Evolutionary conservation across 768 basidiomycete genomes (phyloP), one percentile per base, ranked within the genome.

Genomic region (Mycena leptocephala): DNA sequence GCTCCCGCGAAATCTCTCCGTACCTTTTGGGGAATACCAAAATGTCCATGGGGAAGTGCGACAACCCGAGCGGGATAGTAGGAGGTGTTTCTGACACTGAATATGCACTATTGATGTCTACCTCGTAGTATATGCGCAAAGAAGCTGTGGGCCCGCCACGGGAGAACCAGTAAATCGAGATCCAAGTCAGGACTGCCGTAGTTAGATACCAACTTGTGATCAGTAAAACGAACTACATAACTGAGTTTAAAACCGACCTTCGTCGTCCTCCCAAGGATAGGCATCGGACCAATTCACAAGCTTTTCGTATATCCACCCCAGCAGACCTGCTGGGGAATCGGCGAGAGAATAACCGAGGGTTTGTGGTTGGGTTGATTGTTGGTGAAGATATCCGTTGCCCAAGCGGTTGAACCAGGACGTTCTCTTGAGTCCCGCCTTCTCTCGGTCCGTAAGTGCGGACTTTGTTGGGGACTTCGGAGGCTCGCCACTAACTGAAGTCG

Each of bases 101-200:
- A 58, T 65, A 72, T 58, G 20, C 51, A 7, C 28, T 51, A 4
- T 43, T 28, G 26, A 61, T 69, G 24, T 24, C 64, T 10, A 73
- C 72, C 68, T 83, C 83, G 35, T 70, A 74, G 69, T 76, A 79
- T 6, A 79, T 63, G 26, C 76, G 71, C 37, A 74, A 11, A 18
- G 78, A 76, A 0, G 82, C 81, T 14, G 79, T 79, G 14, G 83
- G 83, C 30, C 83, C 82, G 4, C 79, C 80, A 9, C 82, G 78
- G 20, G 83, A 83, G 71, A 84, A 83, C 80, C 80, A 82, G 48
- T 83, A 83, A 26, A 83, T 78, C 3, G 83, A 82, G 22, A 83
- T 72, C 82, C 83, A 84, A 0, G 82, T 83, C 24, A 83, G 55
- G 4, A 81, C 83, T 83, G 55, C 30, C 22, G 48, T 9, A n/a